Percentiles rank a stretch among this genome's conserved stretches.
These are phyloP conservation scores for Botrytis deweyae DNA, from an alignment of 2,329 filamentous ascomycete species.

Conservation along the genomic window DNA sequence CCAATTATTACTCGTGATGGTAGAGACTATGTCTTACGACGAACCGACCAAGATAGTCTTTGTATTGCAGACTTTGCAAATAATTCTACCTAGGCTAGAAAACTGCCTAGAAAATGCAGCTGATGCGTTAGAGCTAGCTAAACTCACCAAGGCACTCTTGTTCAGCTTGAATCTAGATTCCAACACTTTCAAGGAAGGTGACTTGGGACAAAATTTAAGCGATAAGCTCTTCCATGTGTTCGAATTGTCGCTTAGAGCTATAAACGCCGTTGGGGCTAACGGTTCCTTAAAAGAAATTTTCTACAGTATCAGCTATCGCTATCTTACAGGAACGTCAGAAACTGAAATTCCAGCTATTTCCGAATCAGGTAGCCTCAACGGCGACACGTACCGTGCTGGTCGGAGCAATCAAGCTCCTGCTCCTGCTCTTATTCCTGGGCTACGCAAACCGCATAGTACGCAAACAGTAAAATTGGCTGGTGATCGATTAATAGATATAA, in stretches of 20 bases:
- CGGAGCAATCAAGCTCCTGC: not conserved
- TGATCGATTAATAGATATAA: slow-evolving; percentile 75
- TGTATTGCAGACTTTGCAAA: slow-evolving; percentile 80
- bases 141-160: slow-evolving; percentile 70
- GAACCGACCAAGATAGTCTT: slow-evolving; percentile 71
- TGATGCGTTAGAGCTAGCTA: slow-evolving; percentile 74
- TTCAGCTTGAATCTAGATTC: slow-evolving; percentile 65
- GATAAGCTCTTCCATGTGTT: slow-evolving; percentile 92
- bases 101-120: slow-evolving; percentile 64
- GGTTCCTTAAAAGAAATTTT: slow-evolving; percentile 76
- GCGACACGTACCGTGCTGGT: not conserved
- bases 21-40: slow-evolving; percentile 79
- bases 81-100: slow-evolving; percentile 85
- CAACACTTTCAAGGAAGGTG: slow-evolving; percentile 43
- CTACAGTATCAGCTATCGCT: slow-evolving; percentile 89
- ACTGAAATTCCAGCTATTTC: slow-evolving; percentile 47
- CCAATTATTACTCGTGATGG: slow-evolving; percentile 77
- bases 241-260: slow-evolving; percentile 77
- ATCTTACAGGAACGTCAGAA: slow-evolving; percentile 67
- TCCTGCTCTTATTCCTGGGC: slow-evolving; percentile 43
- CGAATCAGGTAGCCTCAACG: not conserved
- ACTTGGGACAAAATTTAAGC: slow-evolving; percentile 71
- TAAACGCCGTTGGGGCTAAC: slow-evolving; percentile 70
- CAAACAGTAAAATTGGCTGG: slow-evolving; percentile 78
- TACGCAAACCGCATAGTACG: slow-evolving; percentile 51